Percentiles rank a stretch among this genome's conserved stretches.
These are phyloP conservation scores for Conticribra guillardii DNA, from an alignment of 108 stramenopile genomes.

Conservation along the genomic window DNA sequence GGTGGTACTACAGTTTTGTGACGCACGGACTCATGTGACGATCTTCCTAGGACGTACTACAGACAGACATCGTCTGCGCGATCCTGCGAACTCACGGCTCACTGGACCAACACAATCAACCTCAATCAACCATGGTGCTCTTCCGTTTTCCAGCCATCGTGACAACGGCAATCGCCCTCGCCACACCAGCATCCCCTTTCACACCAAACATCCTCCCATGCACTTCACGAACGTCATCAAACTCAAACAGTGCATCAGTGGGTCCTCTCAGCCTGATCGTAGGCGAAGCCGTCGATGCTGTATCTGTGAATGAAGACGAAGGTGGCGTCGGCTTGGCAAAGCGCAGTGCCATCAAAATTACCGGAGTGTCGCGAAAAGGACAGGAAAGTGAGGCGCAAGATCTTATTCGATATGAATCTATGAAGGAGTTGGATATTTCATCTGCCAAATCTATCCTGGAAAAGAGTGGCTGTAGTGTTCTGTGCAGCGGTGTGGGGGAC, in stretches of 20 bases:
- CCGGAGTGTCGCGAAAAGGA: constrained; percentile 58
- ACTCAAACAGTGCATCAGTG: background rate
- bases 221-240: background rate
- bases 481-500: constrained; percentile 65
- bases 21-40: too few relatives aligned
- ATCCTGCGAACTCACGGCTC: too few relatives aligned
- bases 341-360: constrained; percentile 66
- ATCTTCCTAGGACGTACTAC: too few relatives aligned
- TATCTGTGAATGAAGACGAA: constrained; percentile 48
- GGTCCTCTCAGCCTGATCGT: constrained; percentile 37
- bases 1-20: too few relatives aligned
- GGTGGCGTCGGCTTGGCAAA: constrained; percentile 72
- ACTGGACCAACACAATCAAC: background rate
- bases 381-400: constrained; percentile 39
- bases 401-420: constrained; percentile 54
- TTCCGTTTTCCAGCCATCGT: background rate
- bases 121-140: background rate
- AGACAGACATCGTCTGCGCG: too few relatives aligned
- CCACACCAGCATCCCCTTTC: background rate
- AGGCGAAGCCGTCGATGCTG: constrained; percentile 51
- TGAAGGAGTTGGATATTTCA: constrained; percentile 43
- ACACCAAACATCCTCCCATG: background rate
- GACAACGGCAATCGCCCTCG: background rate
- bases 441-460: constrained; percentile 42
- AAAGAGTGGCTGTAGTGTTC: constrained; percentile 41